phyloP scores from a whole-genome alignment of 2,329 filamentous ascomycete species.

The Fusarium papillatum region DNA sequence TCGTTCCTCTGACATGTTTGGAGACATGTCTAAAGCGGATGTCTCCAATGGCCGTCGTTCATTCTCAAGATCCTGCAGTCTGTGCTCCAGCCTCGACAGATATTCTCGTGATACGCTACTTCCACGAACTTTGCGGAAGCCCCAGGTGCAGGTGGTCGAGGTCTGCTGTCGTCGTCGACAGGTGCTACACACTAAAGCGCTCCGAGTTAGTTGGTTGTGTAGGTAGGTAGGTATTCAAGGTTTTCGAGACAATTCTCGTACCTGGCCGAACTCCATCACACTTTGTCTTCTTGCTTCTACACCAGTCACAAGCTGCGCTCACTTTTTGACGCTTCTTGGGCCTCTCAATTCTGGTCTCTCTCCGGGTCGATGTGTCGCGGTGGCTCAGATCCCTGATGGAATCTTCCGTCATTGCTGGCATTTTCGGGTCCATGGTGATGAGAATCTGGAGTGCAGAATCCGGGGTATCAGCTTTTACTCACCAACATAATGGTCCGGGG shows the following conservation, averaged over 20 bases:
- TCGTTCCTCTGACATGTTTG: neutral
- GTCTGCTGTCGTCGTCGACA: neutral
- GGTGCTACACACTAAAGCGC: neutral
- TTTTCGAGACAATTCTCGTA: neutral
- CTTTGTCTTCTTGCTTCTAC: neutral
- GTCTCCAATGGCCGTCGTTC: neutral
- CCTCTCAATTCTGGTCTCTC: neutral
- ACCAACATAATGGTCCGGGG: too few relatives aligned
- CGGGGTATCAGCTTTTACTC: neutral
- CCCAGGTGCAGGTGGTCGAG: neutral
- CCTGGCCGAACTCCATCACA: neutral
- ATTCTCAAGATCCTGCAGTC: neutral
- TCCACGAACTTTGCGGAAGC: neutral
- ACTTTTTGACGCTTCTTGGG: neutral
- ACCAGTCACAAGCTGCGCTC: neutral
- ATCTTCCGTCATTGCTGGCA: neutral
- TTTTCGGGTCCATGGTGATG: neutral
- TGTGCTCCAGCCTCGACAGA: neutral
- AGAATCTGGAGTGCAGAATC: neutral
- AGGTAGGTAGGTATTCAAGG: too few relatives aligned
- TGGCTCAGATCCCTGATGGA: neutral
- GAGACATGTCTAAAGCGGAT: neutral
- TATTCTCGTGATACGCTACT: neutral
- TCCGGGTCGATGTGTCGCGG: neutral
- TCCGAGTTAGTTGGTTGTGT: too few relatives aligned